These are phyloP conservation scores for Colletotrichum sp. DNA, from an alignment of 2,329 filamentous ascomycete genomes.

Conservation along the genomic window DNA sequence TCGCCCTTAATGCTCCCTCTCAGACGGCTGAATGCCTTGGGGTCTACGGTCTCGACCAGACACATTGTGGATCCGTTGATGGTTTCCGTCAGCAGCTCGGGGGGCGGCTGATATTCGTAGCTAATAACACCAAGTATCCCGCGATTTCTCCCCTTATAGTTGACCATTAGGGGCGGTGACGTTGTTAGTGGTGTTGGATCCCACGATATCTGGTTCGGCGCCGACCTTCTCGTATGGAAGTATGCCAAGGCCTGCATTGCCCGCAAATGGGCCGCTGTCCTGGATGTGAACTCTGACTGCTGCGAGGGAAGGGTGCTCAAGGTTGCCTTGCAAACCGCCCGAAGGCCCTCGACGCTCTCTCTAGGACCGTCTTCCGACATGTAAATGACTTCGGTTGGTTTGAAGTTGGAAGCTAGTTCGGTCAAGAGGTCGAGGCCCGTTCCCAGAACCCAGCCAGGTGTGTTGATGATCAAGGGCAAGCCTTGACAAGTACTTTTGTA, in stretches of 20 bases:
- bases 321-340: slow-evolving; percentile 42
- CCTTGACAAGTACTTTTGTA: slow-evolving; percentile 50
- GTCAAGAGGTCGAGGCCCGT: slow-evolving; percentile 70
- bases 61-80: slow-evolving; percentile 76
- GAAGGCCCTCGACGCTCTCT: slow-evolving; percentile 60
- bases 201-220: slow-evolving; percentile 46
- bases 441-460: slow-evolving; percentile 74
- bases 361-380: slow-evolving; percentile 68
- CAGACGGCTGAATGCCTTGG: slow-evolving; percentile 49
- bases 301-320: slow-evolving; percentile 65
- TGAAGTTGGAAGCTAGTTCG: slow-evolving; percentile 56
- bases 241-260: slow-evolving; percentile 83
- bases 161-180: slow-evolving; percentile 64
- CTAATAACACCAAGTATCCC: slow-evolving; percentile 70
- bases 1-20: not conserved
- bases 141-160: slow-evolving; percentile 53
- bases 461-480: slow-evolving; percentile 72
- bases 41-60: slow-evolving; percentile 64
- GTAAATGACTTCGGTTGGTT: slow-evolving; percentile 68
- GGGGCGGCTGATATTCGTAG: slow-evolving; percentile 67
- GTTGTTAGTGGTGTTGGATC: slow-evolving; percentile 58
- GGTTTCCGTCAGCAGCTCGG: slow-evolving; percentile 63
- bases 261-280: slow-evolving; percentile 69
- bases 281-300: slow-evolving; percentile 54
- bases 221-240: slow-evolving; percentile 57